Evolutionary conservation across 169 alveolate genomes (phyloP).

Genomic region (Babesia caballi): DNA sequence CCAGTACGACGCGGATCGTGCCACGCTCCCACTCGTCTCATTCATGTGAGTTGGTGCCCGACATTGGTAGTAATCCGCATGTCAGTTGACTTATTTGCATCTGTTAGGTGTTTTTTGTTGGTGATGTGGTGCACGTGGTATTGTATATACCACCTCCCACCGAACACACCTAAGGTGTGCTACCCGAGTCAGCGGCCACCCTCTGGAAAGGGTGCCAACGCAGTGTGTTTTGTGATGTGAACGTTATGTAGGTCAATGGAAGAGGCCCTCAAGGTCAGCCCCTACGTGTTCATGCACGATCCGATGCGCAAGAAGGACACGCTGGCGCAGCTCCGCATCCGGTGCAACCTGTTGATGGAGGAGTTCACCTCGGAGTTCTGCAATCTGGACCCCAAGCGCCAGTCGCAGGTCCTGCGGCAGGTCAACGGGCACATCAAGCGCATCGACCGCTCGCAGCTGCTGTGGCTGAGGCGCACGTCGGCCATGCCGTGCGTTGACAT

Average conservation of each 20-base stretch:
- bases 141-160: too few species aligned
- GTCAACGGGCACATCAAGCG: conserved; percentile 34
- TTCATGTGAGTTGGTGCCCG: conserved; percentile 61
- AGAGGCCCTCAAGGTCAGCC: conserved; percentile 61
- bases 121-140: too few species aligned
- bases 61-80: too few species aligned
- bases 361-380: conserved; percentile 62
- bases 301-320: conserved; percentile 44
- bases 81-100: too few species aligned
- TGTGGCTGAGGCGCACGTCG: conserved; percentile 52
- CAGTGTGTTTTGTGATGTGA: neutral
- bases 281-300: conserved; percentile 53
- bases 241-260: conserved; percentile 28
- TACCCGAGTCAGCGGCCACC: too few species aligned
- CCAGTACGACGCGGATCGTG: conserved; percentile 41
- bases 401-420: conserved; percentile 47
- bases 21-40: conserved; percentile 41
- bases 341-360: conserved; percentile 55
- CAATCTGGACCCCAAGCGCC: conserved; percentile 36
- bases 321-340: conserved; percentile 56
- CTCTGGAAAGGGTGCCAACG: too few species aligned
- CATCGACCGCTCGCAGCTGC: conserved; percentile 33
- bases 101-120: too few species aligned
- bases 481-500: conserved; percentile 52
- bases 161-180: too few species aligned